A percentile compares a stretch with the other conserved stretches of the same genome.
Evolutionary conservation across 2,329 filamentous ascomycete genomes (phyloP).

Genomic region (Colletotrichum sansevieriae): DNA sequence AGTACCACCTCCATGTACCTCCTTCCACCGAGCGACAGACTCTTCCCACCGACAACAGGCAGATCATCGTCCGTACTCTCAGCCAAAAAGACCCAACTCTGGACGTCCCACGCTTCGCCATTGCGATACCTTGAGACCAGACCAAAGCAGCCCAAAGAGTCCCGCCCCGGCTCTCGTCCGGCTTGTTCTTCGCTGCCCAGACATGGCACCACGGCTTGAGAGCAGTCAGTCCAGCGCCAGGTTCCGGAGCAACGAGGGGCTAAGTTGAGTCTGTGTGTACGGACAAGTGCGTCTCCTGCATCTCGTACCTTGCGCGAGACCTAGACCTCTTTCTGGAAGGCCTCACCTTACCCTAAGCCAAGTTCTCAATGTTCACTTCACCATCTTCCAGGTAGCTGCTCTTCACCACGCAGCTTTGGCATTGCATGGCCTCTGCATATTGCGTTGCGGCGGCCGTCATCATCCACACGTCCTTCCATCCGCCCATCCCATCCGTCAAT

Average conservation of each 20-base stretch:
- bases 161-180: constrained; percentile 7
- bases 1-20: constrained; percentile 25
- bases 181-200: background rate
- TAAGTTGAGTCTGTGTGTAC: constrained; percentile 28
- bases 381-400: background rate
- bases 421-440: constrained; percentile 12
- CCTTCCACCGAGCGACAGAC: constrained; percentile 26
- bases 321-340: too few relatives aligned
- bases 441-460: background rate
- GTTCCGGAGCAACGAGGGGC: constrained; percentile 8
- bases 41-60: constrained; percentile 11
- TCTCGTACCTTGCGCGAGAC: constrained; percentile 2
- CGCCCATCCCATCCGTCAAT: background rate
- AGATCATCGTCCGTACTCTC: constrained; percentile 29
- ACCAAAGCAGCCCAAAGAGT: constrained; percentile 14
- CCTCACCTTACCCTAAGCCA: background rate
- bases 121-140: constrained; percentile 30
- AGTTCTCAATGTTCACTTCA: background rate
- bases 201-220: constrained; percentile 1
- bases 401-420: constrained; percentile 2
- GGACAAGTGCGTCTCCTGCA: constrained; percentile 4
- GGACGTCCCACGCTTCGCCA: constrained; percentile 12
- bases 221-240: constrained; percentile 8
- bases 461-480: constrained; percentile 21
- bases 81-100: constrained; percentile 10